Conservation (phyloP, 306 rosid species). For the Citrullus amarus region DNA sequence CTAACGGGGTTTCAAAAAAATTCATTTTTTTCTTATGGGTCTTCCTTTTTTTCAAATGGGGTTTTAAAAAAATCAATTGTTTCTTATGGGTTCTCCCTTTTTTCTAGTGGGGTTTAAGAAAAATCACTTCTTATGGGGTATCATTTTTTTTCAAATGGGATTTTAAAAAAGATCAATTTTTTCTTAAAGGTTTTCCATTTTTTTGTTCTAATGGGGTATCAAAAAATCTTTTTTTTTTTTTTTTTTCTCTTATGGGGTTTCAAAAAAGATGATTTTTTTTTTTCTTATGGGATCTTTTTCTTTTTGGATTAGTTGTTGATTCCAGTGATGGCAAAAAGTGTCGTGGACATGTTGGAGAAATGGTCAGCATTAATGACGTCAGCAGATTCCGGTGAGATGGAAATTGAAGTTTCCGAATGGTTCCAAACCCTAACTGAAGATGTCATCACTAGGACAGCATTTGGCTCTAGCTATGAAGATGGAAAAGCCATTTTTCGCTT, state of each 20-base stretch:
- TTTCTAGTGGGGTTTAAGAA: no score
- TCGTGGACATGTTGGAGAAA: conserved; percentile 65
- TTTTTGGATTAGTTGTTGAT: conserved; percentile 43
- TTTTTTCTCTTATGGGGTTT: background rate
- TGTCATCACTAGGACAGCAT: conserved; percentile 65
- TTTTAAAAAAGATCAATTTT: background rate
- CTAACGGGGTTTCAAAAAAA: no score
- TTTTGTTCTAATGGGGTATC: background rate
- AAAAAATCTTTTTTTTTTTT: no score
- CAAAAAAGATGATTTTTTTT: background rate
- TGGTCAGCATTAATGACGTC: conserved; percentile 41
- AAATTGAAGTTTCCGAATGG: conserved; percentile 81
- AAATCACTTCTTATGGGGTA: no score
- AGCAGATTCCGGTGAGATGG: conserved; percentile 53
- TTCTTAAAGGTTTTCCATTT: background rate
- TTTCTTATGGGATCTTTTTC: background rate
- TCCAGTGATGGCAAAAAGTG: conserved; percentile 77
- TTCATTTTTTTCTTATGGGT: no score
- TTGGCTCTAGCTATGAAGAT: conserved; percentile 89
- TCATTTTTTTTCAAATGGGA: background rate
- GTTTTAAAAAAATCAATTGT: no score
- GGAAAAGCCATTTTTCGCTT: conserved; percentile 73
- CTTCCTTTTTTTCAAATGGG: no score
- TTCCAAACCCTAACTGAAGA: conserved; percentile 81
- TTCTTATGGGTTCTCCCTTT: no score